Evolutionary conservation across 164 flowering plant species (phyloP), one percentile per base, ranked within the genome.

Genomic region (Nelumbo lutea): DNA sequence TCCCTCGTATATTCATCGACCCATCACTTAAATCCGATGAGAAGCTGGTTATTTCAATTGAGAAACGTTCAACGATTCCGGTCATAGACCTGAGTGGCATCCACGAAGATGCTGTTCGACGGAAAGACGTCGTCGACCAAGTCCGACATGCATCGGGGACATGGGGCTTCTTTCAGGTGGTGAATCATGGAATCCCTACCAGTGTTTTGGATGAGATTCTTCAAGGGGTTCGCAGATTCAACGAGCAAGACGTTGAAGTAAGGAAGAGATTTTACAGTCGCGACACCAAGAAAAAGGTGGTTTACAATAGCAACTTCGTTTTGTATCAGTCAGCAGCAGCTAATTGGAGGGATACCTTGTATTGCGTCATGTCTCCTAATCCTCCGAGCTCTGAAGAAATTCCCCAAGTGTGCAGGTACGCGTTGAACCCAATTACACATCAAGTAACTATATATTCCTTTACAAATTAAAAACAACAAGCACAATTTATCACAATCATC

Each of bases 281-380:
- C 5, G 81, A 86, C 52, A 0, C 0, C 0, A 15, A 47, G 5
- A 76, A 48, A 39, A 71, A 27, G n/a, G 67, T 85, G 6, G 69
- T 27, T 2, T 77, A 41, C 39, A 63, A 59, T 5, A 65, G 77
- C 68, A 82, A 78, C 41, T 75, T 68, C 61, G 82, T 82, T 72
- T 64, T 80, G 40, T 78, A 58, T 63, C 48, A 15, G 1, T 48
- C 75, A 4, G 44, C 64, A 0, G 64, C 71, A 0, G 79, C 79
- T 1, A 77, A 70, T 43, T 84, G 86, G 86, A 80, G 80, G 53
- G 84, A 84, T 27, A 74, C 75, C 2, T 39, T 82, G 42, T 5
- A 2, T 15, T 72, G 70, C 39, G 0, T 1, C 4, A 60, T 75
- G 69, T 72, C 77, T 60, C 75, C 80, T 65, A 10, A 65, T 15